Evolutionary conservation across 306 rosid genomes (phyloP).

Genomic region (Malus sieversii): DNA sequence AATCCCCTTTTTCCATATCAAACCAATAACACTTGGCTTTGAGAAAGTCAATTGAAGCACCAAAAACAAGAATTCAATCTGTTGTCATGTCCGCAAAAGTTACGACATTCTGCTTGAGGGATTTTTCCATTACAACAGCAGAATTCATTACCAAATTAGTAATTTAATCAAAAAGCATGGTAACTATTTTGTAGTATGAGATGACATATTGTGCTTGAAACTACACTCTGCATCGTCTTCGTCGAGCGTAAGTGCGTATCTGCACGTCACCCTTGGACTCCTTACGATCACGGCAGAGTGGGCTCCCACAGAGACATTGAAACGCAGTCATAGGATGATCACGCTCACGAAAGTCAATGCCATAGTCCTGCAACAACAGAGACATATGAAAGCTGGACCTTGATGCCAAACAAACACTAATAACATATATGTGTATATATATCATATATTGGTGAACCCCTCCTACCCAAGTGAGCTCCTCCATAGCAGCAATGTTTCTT

Average conservation of each 20-base stretch:
- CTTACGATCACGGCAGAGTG: slow-evolving; percentile 9
- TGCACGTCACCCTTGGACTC: neutral
- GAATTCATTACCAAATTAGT: neutral
- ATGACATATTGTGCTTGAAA: neutral
- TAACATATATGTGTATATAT: neutral
- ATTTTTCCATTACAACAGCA: neutral
- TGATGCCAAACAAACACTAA: no score
- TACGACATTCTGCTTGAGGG: neutral
- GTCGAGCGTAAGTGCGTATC: neutral
- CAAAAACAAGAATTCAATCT: no score
- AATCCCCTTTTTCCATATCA: no score
- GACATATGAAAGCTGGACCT: neutral
- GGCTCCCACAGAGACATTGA: slow-evolving; percentile 10
- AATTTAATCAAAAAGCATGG: neutral
- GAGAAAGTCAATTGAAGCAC: no score
- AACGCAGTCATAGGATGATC: slow-evolving; percentile 9
- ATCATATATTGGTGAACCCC: neutral
- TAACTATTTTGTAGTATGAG: neutral
- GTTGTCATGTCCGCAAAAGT: no score
- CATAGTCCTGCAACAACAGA: slow-evolving; percentile 22
- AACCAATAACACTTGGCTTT: no score
- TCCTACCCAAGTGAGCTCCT: slow-evolving; percentile 31
- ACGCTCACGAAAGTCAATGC: slow-evolving; percentile 15
- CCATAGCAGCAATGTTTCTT: slow-evolving; percentile 22
- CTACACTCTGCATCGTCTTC: neutral